phyloP scores from a whole-genome alignment of 768 basidiomycete genomes.

The Sporobolomyces phaffii region DNA sequence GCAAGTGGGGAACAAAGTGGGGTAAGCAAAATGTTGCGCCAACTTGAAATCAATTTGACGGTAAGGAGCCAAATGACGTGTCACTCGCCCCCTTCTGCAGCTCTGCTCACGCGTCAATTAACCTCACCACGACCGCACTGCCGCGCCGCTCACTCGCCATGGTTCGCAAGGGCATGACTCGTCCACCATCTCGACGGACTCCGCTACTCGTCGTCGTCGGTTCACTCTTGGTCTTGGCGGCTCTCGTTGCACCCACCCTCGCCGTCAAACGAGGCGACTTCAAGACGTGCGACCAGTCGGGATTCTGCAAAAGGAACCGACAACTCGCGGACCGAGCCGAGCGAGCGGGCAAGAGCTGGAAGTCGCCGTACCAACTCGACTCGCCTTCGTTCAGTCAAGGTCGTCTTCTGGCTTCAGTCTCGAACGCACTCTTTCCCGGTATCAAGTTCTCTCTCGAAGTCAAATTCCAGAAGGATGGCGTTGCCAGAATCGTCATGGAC shows the following conservation, averaged over 20 bases:
- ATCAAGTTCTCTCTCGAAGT: slow-evolving; percentile 75
- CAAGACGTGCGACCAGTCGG: slow-evolving; percentile 89
- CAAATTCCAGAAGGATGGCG: slow-evolving; percentile 77
- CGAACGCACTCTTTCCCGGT: slow-evolving; percentile 73
- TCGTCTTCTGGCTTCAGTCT: slow-evolving; percentile 66
- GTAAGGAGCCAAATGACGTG: too few species aligned
- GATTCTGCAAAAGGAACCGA: slow-evolving; percentile 88
- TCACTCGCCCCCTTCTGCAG: too few species aligned
- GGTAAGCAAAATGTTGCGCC: too few species aligned
- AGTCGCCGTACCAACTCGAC: slow-evolving; percentile 78
- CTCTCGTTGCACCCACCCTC: neutral
- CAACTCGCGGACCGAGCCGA: slow-evolving; percentile 59
- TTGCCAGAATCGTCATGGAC: slow-evolving; percentile 87
- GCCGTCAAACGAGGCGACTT: slow-evolving; percentile 65
- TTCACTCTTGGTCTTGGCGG: neutral
- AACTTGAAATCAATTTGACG: too few species aligned
- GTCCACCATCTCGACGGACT: too few species aligned
- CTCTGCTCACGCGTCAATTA: too few species aligned
- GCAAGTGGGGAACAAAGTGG: slow-evolving; percentile 1
- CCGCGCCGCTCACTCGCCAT: neutral
- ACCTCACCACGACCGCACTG: neutral
- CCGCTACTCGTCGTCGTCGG: neutral
- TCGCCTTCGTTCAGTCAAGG: slow-evolving; percentile 55
- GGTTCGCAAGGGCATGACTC: neutral
- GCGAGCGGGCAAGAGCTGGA: slow-evolving; percentile 62